Evolutionary conservation across 2,329 filamentous ascomycete genomes (phyloP), one percentile per base, ranked within the genome.

Genomic region (Colletotrichum tofieldiae): DNA sequence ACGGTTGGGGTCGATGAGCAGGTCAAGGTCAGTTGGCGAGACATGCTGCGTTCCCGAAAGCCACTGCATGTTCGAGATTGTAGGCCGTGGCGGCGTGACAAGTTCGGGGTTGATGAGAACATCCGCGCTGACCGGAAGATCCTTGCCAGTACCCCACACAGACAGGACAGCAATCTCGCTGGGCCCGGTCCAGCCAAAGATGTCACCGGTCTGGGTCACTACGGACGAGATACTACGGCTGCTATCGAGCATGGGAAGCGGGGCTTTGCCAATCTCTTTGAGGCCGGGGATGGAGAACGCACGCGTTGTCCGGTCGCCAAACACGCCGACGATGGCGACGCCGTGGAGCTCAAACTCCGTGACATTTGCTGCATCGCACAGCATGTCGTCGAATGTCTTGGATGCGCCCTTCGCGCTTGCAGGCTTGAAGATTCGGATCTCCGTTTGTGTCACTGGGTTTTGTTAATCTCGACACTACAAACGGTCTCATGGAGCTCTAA

Each of bases 31-130:
- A 2, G 92, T 87, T 0, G 94, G 93, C 1, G 94, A 94, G 56
- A 99, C 89, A 77, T 97, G 93, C 81, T 98, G 96, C 1, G 96
- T 98, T 5, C 96, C 96, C 0, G 95, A 93, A 64, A 99, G 94
- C 96, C 96, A 99, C 82, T 98, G 95, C 47, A 99, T 83, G 77
- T 97, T 98, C 26, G 94, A 97, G 72, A 99, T 99, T 0, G 95
- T 98, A 1, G 96, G 96, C 2, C 96, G 91, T 16, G 94, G 88
- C 2, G 95, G 96, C 29, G 93, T 88, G 20, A 89, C 79, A 0
- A 94, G 88, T 70, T 93, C 87, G 0, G 93, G 91, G 79, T 98
- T 98, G 81, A 94, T 90, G 3, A 99, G 86, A 9, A 86, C 90
- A 79, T 98, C 95, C n/a, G 90, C 83, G 0, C 85, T 86, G 64